Evolutionary conservation across 768 basidiomycete genomes (phyloP).

Genomic region (Pleurotus ostreatus): DNA sequence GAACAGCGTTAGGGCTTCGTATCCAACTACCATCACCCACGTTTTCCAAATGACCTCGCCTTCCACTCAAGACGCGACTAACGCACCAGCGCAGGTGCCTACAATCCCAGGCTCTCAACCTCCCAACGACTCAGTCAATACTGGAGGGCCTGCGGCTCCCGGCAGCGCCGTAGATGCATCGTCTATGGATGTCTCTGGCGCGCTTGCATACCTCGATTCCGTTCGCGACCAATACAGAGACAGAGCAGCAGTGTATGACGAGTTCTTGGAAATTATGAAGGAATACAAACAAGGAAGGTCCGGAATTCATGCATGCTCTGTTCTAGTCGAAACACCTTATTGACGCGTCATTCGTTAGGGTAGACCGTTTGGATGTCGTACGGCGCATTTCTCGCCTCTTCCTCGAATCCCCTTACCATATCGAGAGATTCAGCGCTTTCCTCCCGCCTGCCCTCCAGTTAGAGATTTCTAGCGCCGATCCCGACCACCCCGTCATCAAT

Average conservation of each 20-base stretch:
- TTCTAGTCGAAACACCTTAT: background rate
- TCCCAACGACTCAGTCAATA: too few relatives aligned
- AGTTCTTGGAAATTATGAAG: constrained; percentile 96
- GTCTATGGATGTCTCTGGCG: constrained; percentile 63
- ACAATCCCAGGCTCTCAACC: too few relatives aligned
- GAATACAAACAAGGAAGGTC: constrained; percentile 95
- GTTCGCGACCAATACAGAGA: constrained; percentile 89
- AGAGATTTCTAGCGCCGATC: constrained; percentile 41
- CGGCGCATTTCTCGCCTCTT: constrained; percentile 73
- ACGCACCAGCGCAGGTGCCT: too few relatives aligned
- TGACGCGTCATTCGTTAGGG: constrained; percentile 33
- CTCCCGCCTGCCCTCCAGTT: constrained; percentile 58
- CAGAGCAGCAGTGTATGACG: constrained; percentile 90
- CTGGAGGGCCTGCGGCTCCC: too few relatives aligned
- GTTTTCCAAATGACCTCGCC: too few relatives aligned
- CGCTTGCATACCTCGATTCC: constrained; percentile 88
- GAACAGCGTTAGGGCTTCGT: too few relatives aligned
- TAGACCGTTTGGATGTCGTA: constrained; percentile 79
- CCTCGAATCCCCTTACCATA: constrained; percentile 63
- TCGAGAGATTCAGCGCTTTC: constrained; percentile 82
- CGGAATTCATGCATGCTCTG: constrained; percentile 25
- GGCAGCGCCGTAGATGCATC: too few relatives aligned
- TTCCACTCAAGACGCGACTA: too few relatives aligned
- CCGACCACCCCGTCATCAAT: constrained; percentile 67
- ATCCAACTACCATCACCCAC: too few relatives aligned